These are phyloP conservation scores for Marchantia paleacea DNA, from an alignment of 225 moss, liverwort and hornwort species.

Conservation along the genomic window DNA sequence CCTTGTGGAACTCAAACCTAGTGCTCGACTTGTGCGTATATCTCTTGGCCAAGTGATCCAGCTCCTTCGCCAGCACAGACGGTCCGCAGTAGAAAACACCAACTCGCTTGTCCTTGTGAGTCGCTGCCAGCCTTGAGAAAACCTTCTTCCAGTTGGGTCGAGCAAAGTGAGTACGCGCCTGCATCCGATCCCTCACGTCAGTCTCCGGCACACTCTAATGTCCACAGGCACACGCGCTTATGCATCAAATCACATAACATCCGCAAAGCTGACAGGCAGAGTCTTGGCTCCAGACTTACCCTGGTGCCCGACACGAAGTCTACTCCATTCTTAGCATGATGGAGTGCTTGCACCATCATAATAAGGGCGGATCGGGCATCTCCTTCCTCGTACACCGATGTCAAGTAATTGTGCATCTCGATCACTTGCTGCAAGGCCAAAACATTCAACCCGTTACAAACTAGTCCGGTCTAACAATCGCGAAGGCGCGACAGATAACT, in stretches of 20 bases:
- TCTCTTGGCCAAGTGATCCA: constrained; percentile 63
- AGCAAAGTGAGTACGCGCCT: constrained; percentile 98
- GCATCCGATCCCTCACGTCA: background rate
- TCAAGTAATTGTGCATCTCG: constrained; percentile 98
- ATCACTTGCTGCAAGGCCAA: constrained; percentile 60
- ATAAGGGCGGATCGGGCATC: constrained; percentile 88
- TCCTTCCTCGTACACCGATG: constrained; percentile 97
- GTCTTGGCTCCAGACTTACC: constrained; percentile 40
- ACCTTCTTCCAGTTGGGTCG: constrained; percentile 99
- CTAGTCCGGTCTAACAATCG: background rate
- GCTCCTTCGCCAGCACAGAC: constrained; percentile 71
- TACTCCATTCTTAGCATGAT: constrained; percentile 91
- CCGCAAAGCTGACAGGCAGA: background rate
- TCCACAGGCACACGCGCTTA: background rate
- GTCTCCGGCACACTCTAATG: background rate
- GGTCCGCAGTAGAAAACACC: constrained; percentile 99
- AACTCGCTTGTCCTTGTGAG: constrained; percentile 79
- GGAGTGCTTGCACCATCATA: constrained; percentile 98
- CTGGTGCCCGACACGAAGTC: constrained; percentile 96
- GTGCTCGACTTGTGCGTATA: constrained; percentile 82
- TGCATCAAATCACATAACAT: background rate
- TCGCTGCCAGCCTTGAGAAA: constrained; percentile 77
- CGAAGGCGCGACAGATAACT: background rate
- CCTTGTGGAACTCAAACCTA: constrained; percentile 95
- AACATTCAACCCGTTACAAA: background rate